Evolutionary conservation across 306 rosid species (phyloP).

Genomic region (Aeschynomene evenia): DNA sequence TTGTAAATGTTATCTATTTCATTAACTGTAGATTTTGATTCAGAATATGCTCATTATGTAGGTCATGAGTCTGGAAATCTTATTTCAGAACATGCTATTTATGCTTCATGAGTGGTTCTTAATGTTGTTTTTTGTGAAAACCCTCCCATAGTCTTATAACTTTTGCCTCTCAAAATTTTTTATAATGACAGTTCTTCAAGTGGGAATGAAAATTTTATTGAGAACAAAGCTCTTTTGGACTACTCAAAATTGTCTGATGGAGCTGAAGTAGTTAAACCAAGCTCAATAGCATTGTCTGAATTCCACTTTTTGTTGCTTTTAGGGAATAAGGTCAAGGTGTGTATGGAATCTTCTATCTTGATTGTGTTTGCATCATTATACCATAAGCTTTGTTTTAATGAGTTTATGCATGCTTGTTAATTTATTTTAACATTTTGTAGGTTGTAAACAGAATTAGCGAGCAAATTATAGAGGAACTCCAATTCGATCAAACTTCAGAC

Average conservation of each 20-base stretch:
- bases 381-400: conserved; percentile 10
- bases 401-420: conserved; percentile 29
- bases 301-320: conserved; percentile 93
- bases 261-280: conserved; percentile 73
- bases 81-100: conserved; percentile 27
- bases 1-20: conserved; percentile 5
- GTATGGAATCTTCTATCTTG: conserved; percentile 26
- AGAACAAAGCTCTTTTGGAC: conserved; percentile 85
- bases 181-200: conserved; percentile 50
- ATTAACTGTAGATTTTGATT: conserved; percentile 14
- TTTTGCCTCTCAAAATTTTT: conserved; percentile 13
- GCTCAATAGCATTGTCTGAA: conserved; percentile 91
- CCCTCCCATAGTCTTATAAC: conserved; percentile 15
- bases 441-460: conserved; percentile 97
- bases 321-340: conserved; percentile 88
- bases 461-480: conserved; percentile 90
- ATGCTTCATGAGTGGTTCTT: conserved; percentile 33
- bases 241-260: conserved; percentile 78
- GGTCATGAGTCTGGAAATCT: conserved; percentile 21
- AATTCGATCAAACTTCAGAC: conserved; percentile 88
- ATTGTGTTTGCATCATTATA: conserved; percentile 17
- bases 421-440: conserved; percentile 42
- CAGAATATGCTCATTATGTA: conserved; percentile 15
- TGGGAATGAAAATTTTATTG: conserved; percentile 94
- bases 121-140: conserved; percentile 10